Conservation (phyloP, 1,284 basidiomycete species). For the Hypsizygus ulmarius region DNA sequence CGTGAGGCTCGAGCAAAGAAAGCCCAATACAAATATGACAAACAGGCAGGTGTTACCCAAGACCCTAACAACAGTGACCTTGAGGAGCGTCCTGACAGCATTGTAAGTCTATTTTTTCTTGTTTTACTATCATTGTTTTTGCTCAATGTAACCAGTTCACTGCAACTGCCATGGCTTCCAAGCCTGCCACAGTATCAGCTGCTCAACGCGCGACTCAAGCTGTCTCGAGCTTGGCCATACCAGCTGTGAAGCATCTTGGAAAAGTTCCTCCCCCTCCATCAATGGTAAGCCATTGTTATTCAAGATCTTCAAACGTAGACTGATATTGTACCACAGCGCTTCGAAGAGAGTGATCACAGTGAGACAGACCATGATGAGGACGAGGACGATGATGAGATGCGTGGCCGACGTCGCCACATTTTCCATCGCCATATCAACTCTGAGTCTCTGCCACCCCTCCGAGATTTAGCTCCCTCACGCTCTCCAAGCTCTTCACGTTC, state of each 20-base stretch:
- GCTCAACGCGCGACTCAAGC: no score
- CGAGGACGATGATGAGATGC: background rate
- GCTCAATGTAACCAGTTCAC: no score
- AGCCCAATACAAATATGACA: background rate
- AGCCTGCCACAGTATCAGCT: no score
- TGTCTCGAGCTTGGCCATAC: no score
- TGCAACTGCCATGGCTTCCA: no score
- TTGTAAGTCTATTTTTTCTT: background rate
- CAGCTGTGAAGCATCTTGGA: background rate
- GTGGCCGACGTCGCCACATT: no score
- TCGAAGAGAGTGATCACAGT: background rate
- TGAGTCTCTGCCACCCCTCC: background rate
- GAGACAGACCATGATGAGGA: background rate
- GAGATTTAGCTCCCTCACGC: background rate
- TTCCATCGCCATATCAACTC: background rate
- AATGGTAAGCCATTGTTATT: conserved; percentile 1
- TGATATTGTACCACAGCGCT: no score
- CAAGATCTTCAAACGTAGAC: no score
- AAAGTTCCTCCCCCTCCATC: background rate
- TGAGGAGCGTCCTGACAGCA: background rate
- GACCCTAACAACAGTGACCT: background rate
- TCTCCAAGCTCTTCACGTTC: background rate
- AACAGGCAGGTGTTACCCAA: background rate
- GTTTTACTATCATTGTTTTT: background rate
- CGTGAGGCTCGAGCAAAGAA: background rate